Base-by-base conservation (phyloP, 805 yeast species). In the Wickerhamiella azyma region DNA sequence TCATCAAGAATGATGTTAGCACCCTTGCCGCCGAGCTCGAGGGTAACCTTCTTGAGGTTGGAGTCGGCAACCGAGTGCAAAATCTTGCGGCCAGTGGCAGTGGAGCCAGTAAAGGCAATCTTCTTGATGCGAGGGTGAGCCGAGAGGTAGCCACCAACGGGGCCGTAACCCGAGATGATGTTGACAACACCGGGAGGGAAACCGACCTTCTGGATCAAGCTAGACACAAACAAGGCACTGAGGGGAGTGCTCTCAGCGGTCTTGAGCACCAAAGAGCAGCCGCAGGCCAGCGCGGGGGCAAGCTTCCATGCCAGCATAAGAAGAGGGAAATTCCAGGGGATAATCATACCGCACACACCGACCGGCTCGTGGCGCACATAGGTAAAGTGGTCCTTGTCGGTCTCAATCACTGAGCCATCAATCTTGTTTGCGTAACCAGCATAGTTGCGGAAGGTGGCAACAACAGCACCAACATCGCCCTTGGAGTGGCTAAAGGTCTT, bases 311-410 rank as follows among this genome's bases (percentile, higher is more conserved):
- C 71, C 70, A 85, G 81, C 92, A 88, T 86, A 63, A 85, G 73
- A 56, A 88, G 67, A 52, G 96, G 96, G 77, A 85, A 88, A 70
- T 88, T 88, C 96, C 96, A 88, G 56, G 96, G 96, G 55, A 88
- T 86, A 60, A 88, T 83, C 66, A 85, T 94, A 49, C 94, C 96
- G 64, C 94, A 85, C 40, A 88, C 96, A 62, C 96, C 96, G 58
- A 84, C 69, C 49, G 96, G 95, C 66, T 86, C 94, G 65, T 81
- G 81, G 64, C 78, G 76, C 53, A 89, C 79, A 67, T 80, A 85
- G 51, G 76, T 75, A 63, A 86, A 77, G 65, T 83, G 84, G 42
- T 76, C 67, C 48, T 66, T 63, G 51, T 88, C 89, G 42, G 94
- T 79, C 63, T 84, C 84, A 48, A 84, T 73, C 48, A 79, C 65